Conservation (phyloP, 257 asterid species). For the Plantago elongata region DNA sequence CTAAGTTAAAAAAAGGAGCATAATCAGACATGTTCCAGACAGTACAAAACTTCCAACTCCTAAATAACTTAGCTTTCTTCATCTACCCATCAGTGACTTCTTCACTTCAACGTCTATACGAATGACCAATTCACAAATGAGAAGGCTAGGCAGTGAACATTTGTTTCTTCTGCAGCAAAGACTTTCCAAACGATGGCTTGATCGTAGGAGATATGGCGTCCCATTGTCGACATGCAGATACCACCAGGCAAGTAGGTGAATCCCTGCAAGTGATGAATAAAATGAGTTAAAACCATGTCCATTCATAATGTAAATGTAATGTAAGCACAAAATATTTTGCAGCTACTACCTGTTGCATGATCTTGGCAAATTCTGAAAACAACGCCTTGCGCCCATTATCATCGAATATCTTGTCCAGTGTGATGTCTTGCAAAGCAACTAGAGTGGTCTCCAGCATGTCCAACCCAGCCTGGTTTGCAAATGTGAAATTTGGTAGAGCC, state of each 20-base stretch:
- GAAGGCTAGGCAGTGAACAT: constrained; percentile 81
- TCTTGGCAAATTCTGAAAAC: constrained; percentile 70
- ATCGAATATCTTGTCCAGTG: constrained; percentile 79
- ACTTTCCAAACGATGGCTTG: constrained; percentile 97
- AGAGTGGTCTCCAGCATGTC: constrained; percentile 96
- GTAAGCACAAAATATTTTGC: not conserved
- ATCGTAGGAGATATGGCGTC: constrained; percentile 85
- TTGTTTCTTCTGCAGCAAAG: constrained; percentile 57
- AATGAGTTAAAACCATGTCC: not conserved
- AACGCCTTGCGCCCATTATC: constrained; percentile 72
- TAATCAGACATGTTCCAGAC: constrained; percentile 15
- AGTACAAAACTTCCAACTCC: constrained; percentile 31
- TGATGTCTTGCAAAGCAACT: constrained; percentile 81
- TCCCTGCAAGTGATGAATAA: constrained; percentile 41
- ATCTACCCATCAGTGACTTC: constrained; percentile 1
- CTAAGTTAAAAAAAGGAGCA: constrained; percentile 25
- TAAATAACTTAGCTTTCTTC: constrained; percentile 12
- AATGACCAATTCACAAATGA: constrained; percentile 96
- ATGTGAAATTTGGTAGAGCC: constrained; percentile 81
- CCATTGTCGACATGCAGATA: constrained; percentile 92
- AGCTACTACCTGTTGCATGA: constrained; percentile 84
- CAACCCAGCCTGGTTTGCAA: constrained; percentile 90
- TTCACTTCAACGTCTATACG: constrained; percentile 28
- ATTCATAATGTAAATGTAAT: not conserved
- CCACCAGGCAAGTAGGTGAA: constrained; percentile 79